Base-by-base conservation (phyloP, 352 stramenopile species). In the Phytophthora tubulina region DNA sequence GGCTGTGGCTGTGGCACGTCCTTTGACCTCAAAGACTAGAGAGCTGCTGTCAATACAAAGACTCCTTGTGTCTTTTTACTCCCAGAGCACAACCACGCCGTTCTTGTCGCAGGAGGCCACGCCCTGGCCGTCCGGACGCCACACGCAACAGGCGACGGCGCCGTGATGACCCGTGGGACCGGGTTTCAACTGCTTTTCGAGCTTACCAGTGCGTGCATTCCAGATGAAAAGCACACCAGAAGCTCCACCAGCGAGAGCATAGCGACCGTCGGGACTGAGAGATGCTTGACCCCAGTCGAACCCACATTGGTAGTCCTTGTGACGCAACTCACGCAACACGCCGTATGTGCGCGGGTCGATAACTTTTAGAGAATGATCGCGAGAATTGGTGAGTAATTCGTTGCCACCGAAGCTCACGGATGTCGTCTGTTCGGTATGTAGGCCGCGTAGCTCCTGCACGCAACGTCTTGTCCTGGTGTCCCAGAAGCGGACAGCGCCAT, bases 1-100 rank as follows among this genome's bases (percentile, higher is more conserved):
- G 97, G 97, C 60, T 99, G 98, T 82, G 97, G 98, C 58, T 99
- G 98, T 81, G 98, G 97, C 50, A 97, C 81, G 48, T 99, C 94
- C 31, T 99, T 99, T 85, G 97, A 98, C 31, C 80, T 99, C 51
- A 99, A 99, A 82, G 84, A 94, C 53, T 96, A 83, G 14, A 42
- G 6, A 75, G 4, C 7, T 21, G 30, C 27, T 59, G 31, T 13
- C 27, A 57, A 57, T 44, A 50, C 7, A 54, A 49, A 59, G 10
- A n/a, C 41, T 46, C n/a, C 1, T 46, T 38, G 27, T 46, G 15
- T 31, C 27, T 86, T 62, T 45, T 46, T 42, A 93, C 67, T 91
- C 82, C 88, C 86, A 96, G 32, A 96, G 73, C 56, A 93, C 82
- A 14, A 96, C 68, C 36, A 86, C 84, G 48, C 88, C 86, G 70